Percentiles rank a stretch among this genome's conserved stretches.
Conservation (phyloP, 2,329 filamentous ascomycete genomes). For the Setomelanomma holmii region DNA sequence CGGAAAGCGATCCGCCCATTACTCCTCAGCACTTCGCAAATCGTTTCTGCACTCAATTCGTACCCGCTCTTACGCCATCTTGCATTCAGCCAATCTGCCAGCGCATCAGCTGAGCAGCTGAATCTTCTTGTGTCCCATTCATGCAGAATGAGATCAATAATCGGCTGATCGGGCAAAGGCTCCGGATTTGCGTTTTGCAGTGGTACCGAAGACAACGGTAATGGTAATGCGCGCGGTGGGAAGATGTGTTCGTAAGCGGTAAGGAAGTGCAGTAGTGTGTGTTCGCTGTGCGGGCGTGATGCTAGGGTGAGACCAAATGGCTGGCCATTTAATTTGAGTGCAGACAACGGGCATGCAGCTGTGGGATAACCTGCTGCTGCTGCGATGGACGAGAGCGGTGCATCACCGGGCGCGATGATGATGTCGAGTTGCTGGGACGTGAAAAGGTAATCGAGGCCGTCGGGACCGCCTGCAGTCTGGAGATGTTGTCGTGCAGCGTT, state of each 20-base stretch:
- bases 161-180: conserved; percentile 40
- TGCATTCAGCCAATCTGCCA: conserved; percentile 45
- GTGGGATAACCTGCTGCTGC: conserved; percentile 47
- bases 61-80: conserved; percentile 46
- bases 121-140: conserved; percentile 45
- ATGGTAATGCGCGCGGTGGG: conserved; percentile 39
- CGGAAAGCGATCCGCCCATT: conserved; percentile 46
- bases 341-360: conserved; percentile 42
- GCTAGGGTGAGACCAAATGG: conserved; percentile 45
- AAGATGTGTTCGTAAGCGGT: conserved; percentile 47
- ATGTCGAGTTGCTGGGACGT: conserved; percentile 38
- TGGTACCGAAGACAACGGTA: conserved; percentile 38
- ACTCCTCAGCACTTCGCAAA: conserved; percentile 44
- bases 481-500: conserved; percentile 37
- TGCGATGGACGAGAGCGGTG: conserved; percentile 43
- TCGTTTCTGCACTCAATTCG: conserved; percentile 41
- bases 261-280: conserved; percentile 44
- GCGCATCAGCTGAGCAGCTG: conserved; percentile 40
- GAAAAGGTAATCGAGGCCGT: conserved; percentile 44
- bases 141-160: conserved; percentile 42
- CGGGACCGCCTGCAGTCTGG: conserved; percentile 35
- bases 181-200: conserved; percentile 34
- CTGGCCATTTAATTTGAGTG: conserved; percentile 45
- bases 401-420: conserved; percentile 44
- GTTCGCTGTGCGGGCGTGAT: conserved; percentile 41